Evolutionary conservation across 805 yeast species (phyloP).

Genomic region (Pichia gijzeniarum): DNA sequence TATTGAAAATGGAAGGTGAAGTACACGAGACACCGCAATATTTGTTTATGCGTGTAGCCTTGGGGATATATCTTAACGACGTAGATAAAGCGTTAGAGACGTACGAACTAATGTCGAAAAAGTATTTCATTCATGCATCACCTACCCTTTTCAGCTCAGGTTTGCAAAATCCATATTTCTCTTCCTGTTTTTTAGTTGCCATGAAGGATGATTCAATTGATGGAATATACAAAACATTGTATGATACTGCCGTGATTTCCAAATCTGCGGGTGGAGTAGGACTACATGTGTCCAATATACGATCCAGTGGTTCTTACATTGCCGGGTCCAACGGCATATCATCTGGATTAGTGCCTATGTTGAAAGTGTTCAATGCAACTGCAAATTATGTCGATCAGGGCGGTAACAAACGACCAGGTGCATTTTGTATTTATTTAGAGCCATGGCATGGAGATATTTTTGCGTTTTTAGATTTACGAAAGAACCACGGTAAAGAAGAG

Average conservation of each 20-base stretch:
- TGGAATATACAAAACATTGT: slow-evolving; percentile 86
- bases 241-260: slow-evolving; percentile 83
- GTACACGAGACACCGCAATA: slow-evolving; percentile 92
- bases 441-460: slow-evolving; percentile 96
- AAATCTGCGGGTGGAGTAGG: slow-evolving; percentile 97
- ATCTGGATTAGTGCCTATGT: slow-evolving; percentile 92
- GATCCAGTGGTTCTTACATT: slow-evolving; percentile 81
- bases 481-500: slow-evolving; percentile 95
- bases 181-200: slow-evolving; percentile 87
- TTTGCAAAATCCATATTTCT: slow-evolving; percentile 74
- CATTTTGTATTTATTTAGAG: slow-evolving; percentile 87
- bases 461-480: slow-evolving; percentile 78
- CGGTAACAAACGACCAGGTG: slow-evolving; percentile 97
- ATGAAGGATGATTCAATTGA: slow-evolving; percentile 94
- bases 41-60: slow-evolving; percentile 81
- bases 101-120: slow-evolving; percentile 78
- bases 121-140: slow-evolving; percentile 88
- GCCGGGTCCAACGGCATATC: slow-evolving; percentile 92
- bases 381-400: slow-evolving; percentile 98
- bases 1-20: slow-evolving; percentile 55
- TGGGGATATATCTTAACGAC: slow-evolving; percentile 79
- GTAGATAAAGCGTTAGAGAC: slow-evolving; percentile 68
- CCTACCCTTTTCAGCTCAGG: slow-evolving; percentile 95
- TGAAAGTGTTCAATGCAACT: slow-evolving; percentile 89
- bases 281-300: slow-evolving; percentile 76